phyloP scores from a whole-genome alignment of 2,329 filamentous ascomycete genomes.

The Penicillium janthinellum region DNA sequence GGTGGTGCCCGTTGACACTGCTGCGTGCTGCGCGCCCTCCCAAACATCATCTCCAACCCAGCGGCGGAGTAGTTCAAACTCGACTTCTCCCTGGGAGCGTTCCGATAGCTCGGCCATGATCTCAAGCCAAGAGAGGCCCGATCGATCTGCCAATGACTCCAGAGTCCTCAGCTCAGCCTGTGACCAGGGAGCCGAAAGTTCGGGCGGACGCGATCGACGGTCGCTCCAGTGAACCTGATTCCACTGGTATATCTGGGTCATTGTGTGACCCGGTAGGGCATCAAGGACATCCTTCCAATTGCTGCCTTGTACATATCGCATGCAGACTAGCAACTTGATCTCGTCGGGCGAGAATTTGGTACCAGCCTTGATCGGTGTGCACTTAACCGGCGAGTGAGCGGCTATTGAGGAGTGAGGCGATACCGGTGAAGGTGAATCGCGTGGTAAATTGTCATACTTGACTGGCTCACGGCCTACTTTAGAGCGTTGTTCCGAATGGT shows the following conservation, averaged over 20 bases:
- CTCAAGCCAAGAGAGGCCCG: conserved; percentile 34
- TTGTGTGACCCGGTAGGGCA: conserved; percentile 30
- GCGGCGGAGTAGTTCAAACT: conserved; percentile 37
- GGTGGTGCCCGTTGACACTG: not conserved
- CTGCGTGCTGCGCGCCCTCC: conserved; percentile 6
- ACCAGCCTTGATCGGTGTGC: conserved; percentile 24
- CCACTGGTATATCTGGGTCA: conserved; percentile 29
- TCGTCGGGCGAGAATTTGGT: conserved; percentile 35
- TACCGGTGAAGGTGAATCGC: conserved; percentile 5
- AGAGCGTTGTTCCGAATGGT: conserved; percentile 1
- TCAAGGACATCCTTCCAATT: conserved; percentile 35
- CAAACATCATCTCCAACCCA: conserved; percentile 31
- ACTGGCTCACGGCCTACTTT: conserved; percentile 3
- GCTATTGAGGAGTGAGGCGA: not conserved
- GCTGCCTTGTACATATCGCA: conserved; percentile 32
- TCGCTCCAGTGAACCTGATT: conserved; percentile 34
- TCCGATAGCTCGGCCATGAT: conserved; percentile 33
- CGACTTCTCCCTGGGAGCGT: conserved; percentile 34
- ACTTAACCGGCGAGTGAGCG: conserved; percentile 3
- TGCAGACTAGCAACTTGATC: conserved; percentile 32
- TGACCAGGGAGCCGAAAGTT: conserved; percentile 34
- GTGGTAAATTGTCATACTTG: not conserved
- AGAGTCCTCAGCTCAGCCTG: conserved; percentile 30
- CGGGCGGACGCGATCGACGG: conserved; percentile 29
- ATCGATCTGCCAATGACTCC: conserved; percentile 27